Base-by-base conservation (phyloP, 176 grass and related monocot genomes). In the Hordeum marinum region DNA sequence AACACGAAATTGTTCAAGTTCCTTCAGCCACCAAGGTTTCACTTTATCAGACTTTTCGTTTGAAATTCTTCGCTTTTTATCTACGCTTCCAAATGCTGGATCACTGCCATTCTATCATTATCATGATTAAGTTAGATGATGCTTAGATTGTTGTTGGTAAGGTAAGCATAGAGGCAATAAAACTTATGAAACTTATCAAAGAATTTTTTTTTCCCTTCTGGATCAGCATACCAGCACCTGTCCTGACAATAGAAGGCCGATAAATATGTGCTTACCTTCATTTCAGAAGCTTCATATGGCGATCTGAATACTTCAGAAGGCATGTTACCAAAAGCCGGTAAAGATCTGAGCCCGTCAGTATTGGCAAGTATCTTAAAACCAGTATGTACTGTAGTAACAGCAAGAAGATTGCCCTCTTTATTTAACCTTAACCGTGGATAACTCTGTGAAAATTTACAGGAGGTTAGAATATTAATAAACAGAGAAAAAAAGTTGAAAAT, bases 351-450 rank as follows among this genome's bases (percentile, higher is more conserved):
- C 23, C 95, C 91, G 83, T 93, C 89, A 68, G 87, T 63, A 90
- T 98, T 95, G 72, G 95, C 95, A 54, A 98, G 91, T 90, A 98
- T 93, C 80, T 95, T 98, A 88, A 98, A 78, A 72, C 95, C 89
- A 43, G 83, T 90, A 41, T 95, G 93, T 21, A 85, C 66, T 36
- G 95, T 98, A 60, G 85, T 93, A 77, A 95, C 93, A 85, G 93
- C 95, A 78, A 95, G 95, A 69, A 98, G 90, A 93, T 93, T 98
- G 75, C 95, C 95, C 87, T 95, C 89, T 87, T 93, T 98, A 77
- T 98, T 98, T 90, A 98, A 98, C 83, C 91, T 98, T 81, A 98
- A 50, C 24, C 93, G 82, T 75, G 95, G 93, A 84, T 84, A 72
- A 72, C 73, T 45, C 95, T 95, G 78, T 40, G 39, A 80, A 24